Percentiles rank a stretch among this genome's conserved stretches.
Evolutionary conservation across 2,329 filamentous ascomycete species (phyloP).

Genomic region (Ambrosiella beaveri): DNA sequence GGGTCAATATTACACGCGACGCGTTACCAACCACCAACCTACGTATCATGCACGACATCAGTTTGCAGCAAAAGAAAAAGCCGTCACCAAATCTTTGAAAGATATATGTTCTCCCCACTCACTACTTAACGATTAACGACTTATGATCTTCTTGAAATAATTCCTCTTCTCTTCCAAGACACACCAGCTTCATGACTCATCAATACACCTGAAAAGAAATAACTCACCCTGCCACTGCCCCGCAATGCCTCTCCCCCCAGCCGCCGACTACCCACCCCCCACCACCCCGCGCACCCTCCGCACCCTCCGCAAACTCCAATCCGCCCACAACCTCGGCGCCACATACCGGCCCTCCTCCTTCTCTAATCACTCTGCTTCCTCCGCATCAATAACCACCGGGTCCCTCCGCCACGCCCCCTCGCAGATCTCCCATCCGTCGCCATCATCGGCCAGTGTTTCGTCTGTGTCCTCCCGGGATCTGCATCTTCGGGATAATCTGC

Average conservation of each 20-base stretch:
- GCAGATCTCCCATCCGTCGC: constrained; percentile 12
- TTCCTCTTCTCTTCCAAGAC: no score
- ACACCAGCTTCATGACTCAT: no score
- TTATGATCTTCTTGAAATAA: no score
- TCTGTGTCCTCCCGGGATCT: background rate
- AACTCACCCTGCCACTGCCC: background rate
- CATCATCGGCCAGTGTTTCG: background rate
- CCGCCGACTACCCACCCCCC: constrained; percentile 33
- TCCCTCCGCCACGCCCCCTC: constrained; percentile 14
- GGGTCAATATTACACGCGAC: no score
- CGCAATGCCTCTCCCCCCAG: constrained; percentile 1
- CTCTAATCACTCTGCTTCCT: constrained; percentile 43
- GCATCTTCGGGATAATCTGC: background rate
- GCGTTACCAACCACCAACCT: no score
- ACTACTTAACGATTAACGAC: no score
- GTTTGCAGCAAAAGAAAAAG: no score
- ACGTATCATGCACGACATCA: no score
- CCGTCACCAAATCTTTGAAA: no score
- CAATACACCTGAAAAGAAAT: no score
- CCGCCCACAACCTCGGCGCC: constrained; percentile 51
- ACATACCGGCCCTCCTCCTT: constrained; percentile 23
- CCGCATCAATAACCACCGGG: no score
- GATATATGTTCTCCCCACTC: no score
- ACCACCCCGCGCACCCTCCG: constrained; percentile 49
- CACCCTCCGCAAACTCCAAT: constrained; percentile 56